Evolutionary conservation across 768 basidiomycete genomes (phyloP), one percentile per base, ranked within the genome.

Genomic region (Chlorophyllum brunneum): DNA sequence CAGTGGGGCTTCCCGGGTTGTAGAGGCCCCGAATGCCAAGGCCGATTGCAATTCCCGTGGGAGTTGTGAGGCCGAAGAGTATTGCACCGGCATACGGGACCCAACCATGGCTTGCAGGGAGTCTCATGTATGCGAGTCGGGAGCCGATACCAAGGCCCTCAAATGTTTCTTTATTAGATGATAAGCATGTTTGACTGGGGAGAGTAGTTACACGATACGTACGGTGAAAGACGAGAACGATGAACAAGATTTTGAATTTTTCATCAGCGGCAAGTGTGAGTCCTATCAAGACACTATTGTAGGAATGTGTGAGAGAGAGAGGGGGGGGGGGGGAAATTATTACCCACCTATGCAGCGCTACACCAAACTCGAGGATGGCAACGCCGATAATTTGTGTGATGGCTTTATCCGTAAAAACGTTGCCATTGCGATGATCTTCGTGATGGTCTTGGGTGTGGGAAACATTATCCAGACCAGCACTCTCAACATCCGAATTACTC

Each of bases 131-230:
- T 1, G 95, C 92, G 9, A 98, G 74, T 7, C 95, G 88, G 0
- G 93, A 85, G 7, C 95, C 95, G 18, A 98, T 74, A 65, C 93
- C 95, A 39, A 98, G 79, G 18, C 94, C 95, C 67, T 98, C 95
- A 61, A 98, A 98, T 37, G 81, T 88, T 78, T 95, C 90, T 93
- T 61, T 5, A 45, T 37, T 36, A 9, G 27, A 37, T 18, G 40
- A 2, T 22, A 9, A 39, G 44, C 0, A 39, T 34, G 1, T 33
- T 22, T 13, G 16, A 16, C 13, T 6, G 7, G 18, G 5, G 13
- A 18, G 52, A 15, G 34, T 24, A 23, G 10, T 20, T 15, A n/a
- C 13, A 9, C 20, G n/a, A 52, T 15, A 80, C 88, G 63, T 65
- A 93, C 92, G 95, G 63, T 98, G 95, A 70, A 95, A 94, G 60